phyloP scores from a whole-genome alignment of 2,329 filamentous ascomycete species.

The Talaromyces sp. region DNA sequence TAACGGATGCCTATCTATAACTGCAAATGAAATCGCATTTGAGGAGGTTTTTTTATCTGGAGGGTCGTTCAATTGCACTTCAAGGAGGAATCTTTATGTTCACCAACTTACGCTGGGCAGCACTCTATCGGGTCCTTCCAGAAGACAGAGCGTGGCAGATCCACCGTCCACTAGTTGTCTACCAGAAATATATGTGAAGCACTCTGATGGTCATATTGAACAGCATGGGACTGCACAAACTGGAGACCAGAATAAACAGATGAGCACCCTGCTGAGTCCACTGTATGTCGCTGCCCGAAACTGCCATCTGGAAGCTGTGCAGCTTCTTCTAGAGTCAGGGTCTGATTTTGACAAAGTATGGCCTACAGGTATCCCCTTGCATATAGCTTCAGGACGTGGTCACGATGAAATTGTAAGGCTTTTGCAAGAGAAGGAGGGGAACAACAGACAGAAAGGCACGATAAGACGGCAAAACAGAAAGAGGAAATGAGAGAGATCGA shows the following conservation, averaged over 20 bases:
- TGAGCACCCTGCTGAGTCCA: neutral
- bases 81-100: fast-evolving
- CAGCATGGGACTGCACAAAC: neutral
- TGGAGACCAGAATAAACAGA: neutral
- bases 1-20: constrained; percentile 15
- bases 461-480: neutral
- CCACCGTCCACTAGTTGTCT: neutral
- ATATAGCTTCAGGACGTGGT: neutral
- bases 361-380: neutral
- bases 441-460: neutral
- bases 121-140: neutral
- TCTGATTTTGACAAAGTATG: neutral
- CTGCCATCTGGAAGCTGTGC: neutral
- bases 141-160: neutral
- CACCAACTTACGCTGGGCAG: neutral
- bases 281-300: neutral
- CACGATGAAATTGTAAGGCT: neutral
- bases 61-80: neutral
- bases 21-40: neutral
- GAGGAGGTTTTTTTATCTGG: neutral
- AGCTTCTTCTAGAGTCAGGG: neutral
- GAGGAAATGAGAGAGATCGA: neutral
- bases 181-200: neutral
- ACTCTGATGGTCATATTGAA: neutral
- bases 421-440: neutral